Base-by-base conservation (phyloP, 768 basidiomycete species). In the Terana coerulea region DNA sequence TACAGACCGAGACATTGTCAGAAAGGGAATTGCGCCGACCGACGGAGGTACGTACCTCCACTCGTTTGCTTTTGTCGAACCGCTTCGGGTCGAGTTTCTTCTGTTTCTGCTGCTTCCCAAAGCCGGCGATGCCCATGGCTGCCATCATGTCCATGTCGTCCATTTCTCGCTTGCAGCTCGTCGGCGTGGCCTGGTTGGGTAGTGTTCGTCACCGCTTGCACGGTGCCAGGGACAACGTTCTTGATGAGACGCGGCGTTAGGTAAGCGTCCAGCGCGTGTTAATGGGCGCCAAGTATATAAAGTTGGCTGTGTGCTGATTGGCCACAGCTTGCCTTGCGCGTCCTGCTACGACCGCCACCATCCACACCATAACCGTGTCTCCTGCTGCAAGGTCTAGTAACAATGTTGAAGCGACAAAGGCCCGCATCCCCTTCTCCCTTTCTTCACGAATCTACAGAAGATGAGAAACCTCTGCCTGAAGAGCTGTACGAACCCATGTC, bases 71-170 rank as follows among this genome's bases (percentile, higher is more conserved):
- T 68, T 82, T 88, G 68, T 90, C 86, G 57, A 91, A 89, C 53
- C 88, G 73, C n/a, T 75, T 65, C n/a, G 86, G 83, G 64, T 90
- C 86, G 19, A 91, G 75, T 63, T 79, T 69, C 55, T 75, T 81
- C 69, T 83, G 83, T 65, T 81, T 78, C 22, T 70, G 62, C 37
- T 83, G 68, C 70, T 91, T 93, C 22, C 91, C 91, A 63, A 94
- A 94, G 21, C 87, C 87, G 60, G 81, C 60, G 51, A 93, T 88
- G 5, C 91, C 91, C 86, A 94, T 91, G 10, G 85, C 80, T 2
- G 86, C 82, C 60, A 91, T 77, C 17, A 91, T 69, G 54, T 91
- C 88, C 70, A n/a, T n/a, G 67, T 84, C 80, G 22, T 67, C 67
- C 79, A 80, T 80, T n/a, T 37, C 50, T 59, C 24, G 21, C 6